Evolutionary conservation across 2,329 filamentous ascomycete species (phyloP).

Genomic region (Exophiala oligosperma): DNA sequence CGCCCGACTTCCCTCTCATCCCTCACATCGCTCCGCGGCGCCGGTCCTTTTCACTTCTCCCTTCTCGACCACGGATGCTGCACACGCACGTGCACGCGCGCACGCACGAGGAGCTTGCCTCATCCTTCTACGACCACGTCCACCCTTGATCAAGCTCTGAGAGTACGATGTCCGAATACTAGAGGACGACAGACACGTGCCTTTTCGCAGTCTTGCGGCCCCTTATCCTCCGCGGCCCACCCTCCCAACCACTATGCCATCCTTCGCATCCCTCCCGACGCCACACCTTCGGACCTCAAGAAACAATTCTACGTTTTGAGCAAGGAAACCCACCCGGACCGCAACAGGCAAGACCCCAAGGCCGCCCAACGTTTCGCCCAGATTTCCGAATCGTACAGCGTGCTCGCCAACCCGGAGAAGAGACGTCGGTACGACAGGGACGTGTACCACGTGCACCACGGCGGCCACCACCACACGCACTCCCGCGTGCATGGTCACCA

Average conservation of each 20-base stretch:
- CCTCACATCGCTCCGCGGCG: constrained; percentile 20
- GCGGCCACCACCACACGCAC: constrained; percentile 34
- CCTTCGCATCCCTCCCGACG: constrained; percentile 68
- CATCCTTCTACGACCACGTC: too few species aligned
- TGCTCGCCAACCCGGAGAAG: constrained; percentile 71
- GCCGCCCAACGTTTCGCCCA: constrained; percentile 76
- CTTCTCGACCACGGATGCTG: background rate
- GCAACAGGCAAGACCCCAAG: constrained; percentile 72
- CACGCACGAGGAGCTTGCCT: background rate
- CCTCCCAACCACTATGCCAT: constrained; percentile 75
- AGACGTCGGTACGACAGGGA: constrained; percentile 77
- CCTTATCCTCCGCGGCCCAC: constrained; percentile 10
- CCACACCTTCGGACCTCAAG: constrained; percentile 77
- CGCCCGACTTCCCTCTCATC: constrained; percentile 17
- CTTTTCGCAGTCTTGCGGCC: constrained; percentile 20
- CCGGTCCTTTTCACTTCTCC: constrained; percentile 13
- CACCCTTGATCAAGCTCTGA: too few species aligned
- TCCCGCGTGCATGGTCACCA: constrained; percentile 30
- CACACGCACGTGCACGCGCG: background rate
- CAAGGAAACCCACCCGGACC: constrained; percentile 89
- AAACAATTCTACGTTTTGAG: constrained; percentile 91
- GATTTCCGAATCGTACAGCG: constrained; percentile 79
- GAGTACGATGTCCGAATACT: too few species aligned
- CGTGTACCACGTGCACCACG: constrained; percentile 38
- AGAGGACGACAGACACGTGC: too few species aligned